Conservation (phyloP, 2,329 filamentous ascomycete genomes). For the Diplodia corticola region DNA sequence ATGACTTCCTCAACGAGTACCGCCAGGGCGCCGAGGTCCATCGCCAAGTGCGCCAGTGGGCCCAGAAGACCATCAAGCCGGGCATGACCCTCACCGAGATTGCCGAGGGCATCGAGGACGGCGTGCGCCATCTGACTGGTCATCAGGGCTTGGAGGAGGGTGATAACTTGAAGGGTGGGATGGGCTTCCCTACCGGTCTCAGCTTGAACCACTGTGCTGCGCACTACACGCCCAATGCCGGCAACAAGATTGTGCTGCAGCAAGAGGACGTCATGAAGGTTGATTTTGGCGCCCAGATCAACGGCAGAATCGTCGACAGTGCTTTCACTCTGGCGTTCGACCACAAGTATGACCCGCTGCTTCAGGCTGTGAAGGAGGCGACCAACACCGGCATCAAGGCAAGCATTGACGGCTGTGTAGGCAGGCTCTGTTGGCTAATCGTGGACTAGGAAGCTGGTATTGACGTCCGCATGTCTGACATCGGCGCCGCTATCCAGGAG, state of each 20-base stretch:
- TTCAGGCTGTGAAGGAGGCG: conserved; percentile 66
- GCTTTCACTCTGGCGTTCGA: conserved; percentile 71
- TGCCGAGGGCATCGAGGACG: conserved; percentile 82
- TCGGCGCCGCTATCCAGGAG: conserved; percentile 82
- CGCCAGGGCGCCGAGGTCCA: conserved; percentile 86
- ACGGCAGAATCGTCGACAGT: conserved; percentile 70
- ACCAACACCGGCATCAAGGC: conserved; percentile 73
- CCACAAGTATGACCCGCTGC: conserved; percentile 66
- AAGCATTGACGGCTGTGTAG: conserved; percentile 27
- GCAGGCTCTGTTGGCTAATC: background rate
- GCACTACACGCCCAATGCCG: conserved; percentile 84
- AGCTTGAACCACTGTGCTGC: conserved; percentile 84
- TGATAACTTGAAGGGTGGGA: conserved; percentile 74
- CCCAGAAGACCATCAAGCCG: conserved; percentile 76
- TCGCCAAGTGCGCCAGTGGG: conserved; percentile 81
- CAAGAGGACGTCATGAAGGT: conserved; percentile 72
- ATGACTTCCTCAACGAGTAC: conserved; percentile 77
- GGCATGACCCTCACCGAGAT: conserved; percentile 80
- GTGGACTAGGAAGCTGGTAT: conserved; percentile 73
- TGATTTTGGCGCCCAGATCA: conserved; percentile 71
- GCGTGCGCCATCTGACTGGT: conserved; percentile 73
- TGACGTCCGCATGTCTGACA: conserved; percentile 83
- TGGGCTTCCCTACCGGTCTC: conserved; percentile 84
- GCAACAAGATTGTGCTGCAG: conserved; percentile 71
- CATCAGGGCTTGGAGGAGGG: conserved; percentile 76